These are phyloP conservation scores for Kodamaea anthophila DNA, from an alignment of 1,139 yeast species.

Conservation along the genomic window DNA sequence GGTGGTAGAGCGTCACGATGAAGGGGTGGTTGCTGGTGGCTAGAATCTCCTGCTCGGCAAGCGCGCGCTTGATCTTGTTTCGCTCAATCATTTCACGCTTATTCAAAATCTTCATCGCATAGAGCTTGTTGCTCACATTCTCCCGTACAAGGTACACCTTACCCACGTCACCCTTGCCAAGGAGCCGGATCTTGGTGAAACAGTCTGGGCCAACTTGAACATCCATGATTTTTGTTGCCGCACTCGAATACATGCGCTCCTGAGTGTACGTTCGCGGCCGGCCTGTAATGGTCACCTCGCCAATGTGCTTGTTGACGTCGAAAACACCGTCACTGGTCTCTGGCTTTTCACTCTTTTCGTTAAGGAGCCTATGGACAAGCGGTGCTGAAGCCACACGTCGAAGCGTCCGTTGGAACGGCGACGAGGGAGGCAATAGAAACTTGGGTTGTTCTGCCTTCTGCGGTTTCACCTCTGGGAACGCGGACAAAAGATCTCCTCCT, in stretches of 20 bases:
- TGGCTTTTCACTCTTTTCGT: conserved; percentile 14
- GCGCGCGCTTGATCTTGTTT: conserved; percentile 87
- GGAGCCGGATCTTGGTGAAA: conserved; percentile 78
- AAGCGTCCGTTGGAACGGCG: conserved; percentile 47
- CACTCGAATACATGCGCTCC: conserved; percentile 63
- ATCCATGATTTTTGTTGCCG: conserved; percentile 65
- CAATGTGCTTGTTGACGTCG: conserved; percentile 47
- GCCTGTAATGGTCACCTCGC: conserved; percentile 41
- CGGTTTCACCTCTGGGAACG: neutral
- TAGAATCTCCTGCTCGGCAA: conserved; percentile 94
- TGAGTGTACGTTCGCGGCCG: conserved; percentile 49
- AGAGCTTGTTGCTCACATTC: conserved; percentile 63
- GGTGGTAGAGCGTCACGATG: conserved; percentile 91
- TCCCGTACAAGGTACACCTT: conserved; percentile 90
- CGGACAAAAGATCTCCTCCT: too few relatives aligned
- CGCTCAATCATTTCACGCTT: conserved; percentile 93
- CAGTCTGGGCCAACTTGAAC: conserved; percentile 82
- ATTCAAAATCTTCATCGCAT: conserved; percentile 88
- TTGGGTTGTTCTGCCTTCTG: too few relatives aligned
- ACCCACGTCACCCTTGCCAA: conserved; percentile 98
- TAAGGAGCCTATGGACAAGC: conserved; percentile 38
- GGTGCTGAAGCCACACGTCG: conserved; percentile 84
- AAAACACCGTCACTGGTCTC: conserved; percentile 20
- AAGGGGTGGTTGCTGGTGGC: conserved; percentile 97
- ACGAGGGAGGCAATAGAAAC: conserved; percentile 12